Conservation (phyloP, 352 stramenopile species). For the Globisporangium megalacanthum region DNA sequence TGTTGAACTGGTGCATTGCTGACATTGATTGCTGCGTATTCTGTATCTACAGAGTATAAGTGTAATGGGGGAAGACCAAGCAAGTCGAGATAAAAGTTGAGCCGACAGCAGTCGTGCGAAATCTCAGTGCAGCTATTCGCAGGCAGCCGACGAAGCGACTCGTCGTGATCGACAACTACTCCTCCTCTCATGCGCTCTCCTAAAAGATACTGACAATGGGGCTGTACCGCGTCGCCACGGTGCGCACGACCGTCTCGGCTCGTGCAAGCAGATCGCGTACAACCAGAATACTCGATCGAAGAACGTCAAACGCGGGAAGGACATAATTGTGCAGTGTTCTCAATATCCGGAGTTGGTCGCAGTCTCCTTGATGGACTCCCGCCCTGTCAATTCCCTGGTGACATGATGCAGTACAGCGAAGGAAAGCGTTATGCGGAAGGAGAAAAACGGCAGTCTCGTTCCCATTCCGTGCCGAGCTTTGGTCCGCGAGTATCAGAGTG, state of each 20-base stretch:
- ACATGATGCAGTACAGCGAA: background rate
- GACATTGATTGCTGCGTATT: background rate
- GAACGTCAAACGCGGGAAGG: background rate
- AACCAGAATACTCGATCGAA: too few species aligned
- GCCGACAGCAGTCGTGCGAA: background rate
- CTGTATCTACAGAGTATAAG: constrained; percentile 5
- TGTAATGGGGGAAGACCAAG: constrained; percentile 1
- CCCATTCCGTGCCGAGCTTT: background rate
- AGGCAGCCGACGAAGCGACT: background rate
- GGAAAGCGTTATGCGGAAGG: background rate
- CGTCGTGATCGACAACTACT: background rate
- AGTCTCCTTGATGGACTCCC: background rate
- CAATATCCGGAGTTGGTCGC: background rate
- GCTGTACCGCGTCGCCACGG: too few species aligned
- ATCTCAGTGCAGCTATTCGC: background rate
- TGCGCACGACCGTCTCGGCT: background rate
- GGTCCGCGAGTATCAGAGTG: background rate
- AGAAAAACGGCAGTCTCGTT: background rate
- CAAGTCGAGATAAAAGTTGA: background rate
- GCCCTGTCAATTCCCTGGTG: background rate
- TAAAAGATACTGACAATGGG: too few species aligned
- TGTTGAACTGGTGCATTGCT: background rate
- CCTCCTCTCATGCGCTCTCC: too few species aligned
- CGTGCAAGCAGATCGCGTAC: too few species aligned
- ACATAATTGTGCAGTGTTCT: background rate